Evolutionary conservation across 202 grass and related monocot species (phyloP).

Genomic region (Setaria viridis): DNA sequence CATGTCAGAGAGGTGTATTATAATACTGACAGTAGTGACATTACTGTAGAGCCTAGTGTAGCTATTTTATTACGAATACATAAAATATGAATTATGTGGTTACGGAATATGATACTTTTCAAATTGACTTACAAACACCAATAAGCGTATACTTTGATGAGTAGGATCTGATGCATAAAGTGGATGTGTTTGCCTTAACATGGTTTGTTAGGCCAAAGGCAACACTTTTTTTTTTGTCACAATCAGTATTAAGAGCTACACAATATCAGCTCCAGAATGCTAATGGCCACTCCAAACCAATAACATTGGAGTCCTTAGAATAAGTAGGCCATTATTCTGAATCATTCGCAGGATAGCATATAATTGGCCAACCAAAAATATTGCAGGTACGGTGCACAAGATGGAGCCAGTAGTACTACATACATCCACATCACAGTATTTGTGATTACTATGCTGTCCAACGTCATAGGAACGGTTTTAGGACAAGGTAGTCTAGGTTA

Average conservation of each 20-base stretch:
- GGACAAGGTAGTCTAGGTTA: not conserved
- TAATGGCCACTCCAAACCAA: constrained; percentile 18
- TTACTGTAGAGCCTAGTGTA: not conserved
- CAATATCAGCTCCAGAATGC: not conserved
- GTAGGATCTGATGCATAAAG: constrained; percentile 50
- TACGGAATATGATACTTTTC: constrained; percentile 28
- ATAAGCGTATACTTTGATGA: constrained; percentile 37
- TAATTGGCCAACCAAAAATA: not conserved
- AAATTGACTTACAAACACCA: constrained; percentile 16
- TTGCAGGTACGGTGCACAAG: not conserved
- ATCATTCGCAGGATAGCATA: not conserved
- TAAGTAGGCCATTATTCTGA: not conserved
- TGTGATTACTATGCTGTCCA: not conserved
- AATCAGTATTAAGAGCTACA: not conserved
- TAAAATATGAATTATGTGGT: constrained; percentile 5
- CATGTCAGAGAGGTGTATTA: not conserved
- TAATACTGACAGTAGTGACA: not conserved
- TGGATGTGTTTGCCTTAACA: constrained; percentile 30
- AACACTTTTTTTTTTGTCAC: constrained; percentile 19
- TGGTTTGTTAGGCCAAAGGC: constrained; percentile 40
- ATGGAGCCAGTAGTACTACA: not conserved
- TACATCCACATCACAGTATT: not conserved
- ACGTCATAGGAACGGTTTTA: not conserved
- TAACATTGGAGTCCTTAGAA: not conserved
- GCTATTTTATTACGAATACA: not conserved